These are phyloP conservation scores for Rhynchospora pubera DNA, from an alignment of 176 grass and related monocot species.

Conservation along the genomic window DNA sequence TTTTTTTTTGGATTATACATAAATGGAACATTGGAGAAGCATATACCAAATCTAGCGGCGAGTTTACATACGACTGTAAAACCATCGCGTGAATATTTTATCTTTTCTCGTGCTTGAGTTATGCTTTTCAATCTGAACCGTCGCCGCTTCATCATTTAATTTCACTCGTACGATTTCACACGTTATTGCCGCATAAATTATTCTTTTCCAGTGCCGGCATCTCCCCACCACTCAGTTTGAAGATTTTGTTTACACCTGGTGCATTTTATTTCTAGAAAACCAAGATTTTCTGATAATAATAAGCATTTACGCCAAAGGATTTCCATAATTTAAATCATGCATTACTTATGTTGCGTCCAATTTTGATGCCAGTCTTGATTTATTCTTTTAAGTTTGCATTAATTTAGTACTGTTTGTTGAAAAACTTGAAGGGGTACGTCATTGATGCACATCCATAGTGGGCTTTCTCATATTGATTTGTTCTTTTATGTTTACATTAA, in stretches of 20 bases:
- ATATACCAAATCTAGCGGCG: neutral
- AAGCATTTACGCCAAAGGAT: neutral
- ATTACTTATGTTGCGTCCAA: neutral
- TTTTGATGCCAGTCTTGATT: neutral
- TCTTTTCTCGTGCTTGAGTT: neutral
- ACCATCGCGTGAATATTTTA: slow-evolving; percentile 1
- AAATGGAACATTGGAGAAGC: neutral
- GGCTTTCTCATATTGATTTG: too few relatives aligned
- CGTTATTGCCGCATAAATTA: slow-evolving; percentile 16
- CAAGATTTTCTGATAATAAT: too few relatives aligned
- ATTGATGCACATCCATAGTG: too few relatives aligned
- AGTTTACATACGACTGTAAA: neutral
- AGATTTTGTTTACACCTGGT: neutral
- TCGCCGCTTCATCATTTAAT: slow-evolving; percentile 11
- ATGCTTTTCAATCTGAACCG: neutral
- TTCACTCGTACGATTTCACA: neutral
- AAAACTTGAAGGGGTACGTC: too few relatives aligned
- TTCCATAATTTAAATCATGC: neutral
- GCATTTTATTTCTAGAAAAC: neutral
- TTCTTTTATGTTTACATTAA: neutral
- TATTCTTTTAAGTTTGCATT: too few relatives aligned
- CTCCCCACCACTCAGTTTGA: neutral
- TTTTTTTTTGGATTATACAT: neutral
- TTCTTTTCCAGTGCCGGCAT: neutral
- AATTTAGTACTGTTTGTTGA: too few relatives aligned